Evolutionary conservation across 2,329 filamentous ascomycete genomes (phyloP), one percentile per base, ranked within the genome.

Genomic region (Emmonsiellopsis sp.): DNA sequence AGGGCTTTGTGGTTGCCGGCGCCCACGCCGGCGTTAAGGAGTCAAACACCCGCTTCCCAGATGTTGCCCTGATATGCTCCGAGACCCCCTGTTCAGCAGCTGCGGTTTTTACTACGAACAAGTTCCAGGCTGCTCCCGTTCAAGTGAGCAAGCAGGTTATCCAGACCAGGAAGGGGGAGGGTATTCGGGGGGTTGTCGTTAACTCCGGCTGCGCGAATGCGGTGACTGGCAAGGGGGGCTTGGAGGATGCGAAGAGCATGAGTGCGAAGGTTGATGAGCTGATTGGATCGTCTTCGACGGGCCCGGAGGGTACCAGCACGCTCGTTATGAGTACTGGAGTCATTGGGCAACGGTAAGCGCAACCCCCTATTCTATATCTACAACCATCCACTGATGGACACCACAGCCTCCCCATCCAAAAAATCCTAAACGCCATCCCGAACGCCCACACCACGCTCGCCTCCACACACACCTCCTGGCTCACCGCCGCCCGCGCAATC

Each of bases 301-400:
- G 61, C 56, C 43, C 68, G 70, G 49, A 66, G 43, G 74, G 76
- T 46, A 74, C 79, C 39, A 78, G 77, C 60, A 93, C 88, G n/a
- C 77, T 98, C 47, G 92, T 97, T 57, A 97, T 98, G 93, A 96
- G 90, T 68, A 98, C 93, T 2, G 93, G 93, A 52, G 93, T 98
- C 44, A 98, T 98, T 66, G 93, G 93, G 7, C 92, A 97, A 72
- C 84, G 88, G 84, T 85, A 68, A 59, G 72, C 58, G 37, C 14
- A 5, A 36, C 52, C 33, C 14, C 39, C 27, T 52, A 43, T 56
- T 27, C 57, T 55, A 47, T 17, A 33, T 10, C 31, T 27, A 33
- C 7, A 8, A 33, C n/a, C n/a, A 34, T 8, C 40, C 39, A 44
- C 40, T 39, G 11, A 51, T 58, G 53, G 13, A 56, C 33, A 9